These are phyloP conservation scores for Datura wrightii DNA, from an alignment of 257 asterid genomes.

Conservation along the genomic window DNA sequence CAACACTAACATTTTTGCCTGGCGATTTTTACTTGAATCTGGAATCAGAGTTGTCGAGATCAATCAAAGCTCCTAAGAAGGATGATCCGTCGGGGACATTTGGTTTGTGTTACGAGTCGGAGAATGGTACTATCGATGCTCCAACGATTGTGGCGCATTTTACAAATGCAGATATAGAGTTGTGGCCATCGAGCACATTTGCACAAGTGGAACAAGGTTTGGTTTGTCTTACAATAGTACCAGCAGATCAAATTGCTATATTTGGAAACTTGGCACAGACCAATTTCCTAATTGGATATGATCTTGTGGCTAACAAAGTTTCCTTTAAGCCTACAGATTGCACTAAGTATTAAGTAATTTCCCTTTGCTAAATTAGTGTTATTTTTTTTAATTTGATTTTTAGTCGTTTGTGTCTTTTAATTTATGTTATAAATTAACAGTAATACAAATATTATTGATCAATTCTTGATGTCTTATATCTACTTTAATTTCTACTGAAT, in stretches of 20 bases:
- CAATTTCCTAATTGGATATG: slow-evolving; percentile 57
- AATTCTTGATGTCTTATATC: background rate
- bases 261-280: slow-evolving; percentile 57
- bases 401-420: background rate
- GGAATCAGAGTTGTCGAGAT: background rate
- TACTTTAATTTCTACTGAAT: background rate
- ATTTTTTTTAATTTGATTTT: background rate
- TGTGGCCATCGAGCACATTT: background rate
- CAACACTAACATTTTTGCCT: slow-evolving; percentile 26
- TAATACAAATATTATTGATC: background rate
- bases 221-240: slow-evolving; percentile 19
- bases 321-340: slow-evolving; percentile 60
- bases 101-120: slow-evolving; percentile 22
- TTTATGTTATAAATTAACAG: background rate
- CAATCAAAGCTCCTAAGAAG: background rate
- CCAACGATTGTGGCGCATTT: slow-evolving; percentile 28
- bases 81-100: background rate
- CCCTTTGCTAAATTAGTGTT: background rate
- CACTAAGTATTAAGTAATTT: slow-evolving; percentile 15
- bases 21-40: background rate
- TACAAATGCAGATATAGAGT: slow-evolving; percentile 31
- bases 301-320: slow-evolving; percentile 43
- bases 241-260: slow-evolving; percentile 32
- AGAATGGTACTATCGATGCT: background rate
- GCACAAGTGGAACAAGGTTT: background rate